phyloP scores from a whole-genome alignment of 805 yeast genomes.

The Sungouiella blattae region DNA sequence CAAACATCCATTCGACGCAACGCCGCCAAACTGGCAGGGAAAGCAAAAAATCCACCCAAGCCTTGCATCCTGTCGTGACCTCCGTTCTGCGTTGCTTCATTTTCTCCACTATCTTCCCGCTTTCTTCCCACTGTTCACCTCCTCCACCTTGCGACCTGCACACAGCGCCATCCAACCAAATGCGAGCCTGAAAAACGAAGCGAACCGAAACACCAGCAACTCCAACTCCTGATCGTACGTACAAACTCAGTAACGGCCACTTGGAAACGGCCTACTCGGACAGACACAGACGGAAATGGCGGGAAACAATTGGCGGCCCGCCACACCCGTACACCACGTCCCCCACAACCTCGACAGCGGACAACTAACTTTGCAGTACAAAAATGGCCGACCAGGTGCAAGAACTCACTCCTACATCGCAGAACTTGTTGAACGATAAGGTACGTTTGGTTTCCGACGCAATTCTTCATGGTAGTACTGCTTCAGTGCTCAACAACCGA shows the following conservation, averaged over 20 bases:
- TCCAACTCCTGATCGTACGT: background rate
- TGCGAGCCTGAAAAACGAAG: conserved; percentile 10
- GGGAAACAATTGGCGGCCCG: background rate
- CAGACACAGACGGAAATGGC: no score
- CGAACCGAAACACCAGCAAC: background rate
- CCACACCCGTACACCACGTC: background rate
- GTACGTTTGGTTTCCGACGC: conserved; percentile 23
- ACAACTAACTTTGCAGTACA: background rate
- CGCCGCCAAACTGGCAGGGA: no score
- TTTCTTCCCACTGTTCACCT: background rate
- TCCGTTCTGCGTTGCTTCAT: background rate
- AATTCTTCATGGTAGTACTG: no score
- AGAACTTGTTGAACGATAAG: conserved; percentile 60
- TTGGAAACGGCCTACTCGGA: background rate
- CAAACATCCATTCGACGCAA: no score
- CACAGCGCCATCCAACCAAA: conserved; percentile 9
- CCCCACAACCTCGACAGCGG: background rate
- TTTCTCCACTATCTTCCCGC: background rate
- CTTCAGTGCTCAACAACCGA: no score
- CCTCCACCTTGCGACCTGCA: conserved; percentile 6
- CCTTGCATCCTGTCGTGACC: no score
- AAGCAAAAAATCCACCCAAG: no score
- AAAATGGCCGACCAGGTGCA: conserved; percentile 32
- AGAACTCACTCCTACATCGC: conserved; percentile 39
- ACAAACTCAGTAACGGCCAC: background rate